Evolutionary conservation across 768 basidiomycete species (phyloP), one percentile per base, ranked within the genome.

Genomic region (Tylopilus plumbeoviolaceoides): DNA sequence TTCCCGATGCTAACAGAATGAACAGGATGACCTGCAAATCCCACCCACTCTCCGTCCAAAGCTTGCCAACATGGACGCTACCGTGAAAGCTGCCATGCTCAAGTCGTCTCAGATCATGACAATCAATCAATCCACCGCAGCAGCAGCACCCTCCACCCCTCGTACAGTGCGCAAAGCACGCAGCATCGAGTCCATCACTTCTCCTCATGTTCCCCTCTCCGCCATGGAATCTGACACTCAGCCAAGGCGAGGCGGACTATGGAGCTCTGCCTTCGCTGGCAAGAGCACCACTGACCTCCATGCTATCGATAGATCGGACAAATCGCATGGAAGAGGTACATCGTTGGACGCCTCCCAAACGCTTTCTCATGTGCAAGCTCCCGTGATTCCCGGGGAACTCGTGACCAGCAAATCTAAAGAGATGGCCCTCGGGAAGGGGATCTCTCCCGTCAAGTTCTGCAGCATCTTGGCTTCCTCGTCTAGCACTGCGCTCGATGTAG

Each of bases 51-150:
- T 93, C 21, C 80, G 92, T 8, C 85, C 84, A 1, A 91, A 91
- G 69, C 80, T 95, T 17, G 75, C 76, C 44, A 83, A 82, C 15
- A 90, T 95, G 81, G 90, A 95, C 51, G 72, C 84, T 0, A 83
- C 86, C 1, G 88, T 95, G 46, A 95, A 95, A 66, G 91, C 89
- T 5, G 89, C 89, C 12, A 94, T 95, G 89, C 74, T 95, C 51
- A 91, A 89, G 65, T 91, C 90, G 0, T 91, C 91, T 1, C 83
- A 86, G 28, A 78, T 80, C 25, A 73, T 89, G 66, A 71, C 77
- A 18, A 67, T 74, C 8, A 75, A 70, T 53, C 73, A 73, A 27
- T 62, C 67, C 23, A 58, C 70, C 25, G 64, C 42, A 31, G 60
- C 67, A 43, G 41, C 17, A 4, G 23, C 44, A 36, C 78, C 81